A percentile compares a stretch with the other conserved stretches of the same genome.
Conservation (phyloP, 2,329 filamentous ascomycete genomes). For the Aureobasidium sp. region DNA sequence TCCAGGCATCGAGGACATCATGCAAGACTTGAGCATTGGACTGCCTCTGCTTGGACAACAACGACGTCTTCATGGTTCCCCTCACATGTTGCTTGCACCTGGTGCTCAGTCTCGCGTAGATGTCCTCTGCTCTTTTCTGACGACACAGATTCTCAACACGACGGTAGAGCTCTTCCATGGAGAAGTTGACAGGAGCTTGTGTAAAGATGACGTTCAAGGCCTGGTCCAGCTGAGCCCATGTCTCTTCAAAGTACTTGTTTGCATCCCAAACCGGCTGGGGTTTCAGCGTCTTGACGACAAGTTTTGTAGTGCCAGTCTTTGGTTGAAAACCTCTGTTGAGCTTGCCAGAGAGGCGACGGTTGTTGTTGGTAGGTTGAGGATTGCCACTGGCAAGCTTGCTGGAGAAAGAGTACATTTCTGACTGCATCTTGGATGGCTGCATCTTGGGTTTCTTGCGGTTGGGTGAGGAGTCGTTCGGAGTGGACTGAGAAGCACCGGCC, state of each 20-base stretch:
- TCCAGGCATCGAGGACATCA: conserved; percentile 59
- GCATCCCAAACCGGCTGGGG: conserved; percentile 57
- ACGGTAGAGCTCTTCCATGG: conserved; percentile 83
- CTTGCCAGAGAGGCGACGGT: background rate
- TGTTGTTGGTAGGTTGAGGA: background rate
- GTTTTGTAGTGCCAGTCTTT: conserved; percentile 69
- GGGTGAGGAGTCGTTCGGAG: background rate
- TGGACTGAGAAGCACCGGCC: background rate
- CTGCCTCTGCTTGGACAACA: conserved; percentile 51
- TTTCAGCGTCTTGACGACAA: conserved; percentile 90
- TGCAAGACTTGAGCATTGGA: conserved; percentile 60
- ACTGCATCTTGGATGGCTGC: background rate
- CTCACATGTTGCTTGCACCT: conserved; percentile 60
- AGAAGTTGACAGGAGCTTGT: conserved; percentile 53
- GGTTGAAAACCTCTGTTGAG: conserved; percentile 53
- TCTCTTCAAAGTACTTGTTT: conserved; percentile 69
- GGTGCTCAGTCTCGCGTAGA: conserved; percentile 60
- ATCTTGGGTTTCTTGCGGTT: conserved; percentile 3
- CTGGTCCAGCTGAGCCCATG: conserved; percentile 65
- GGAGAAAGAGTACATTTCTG: conserved; percentile 12
- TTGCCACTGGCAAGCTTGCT: conserved; percentile 3
- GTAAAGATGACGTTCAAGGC: conserved; percentile 70
- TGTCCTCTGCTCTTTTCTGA: conserved; percentile 60
- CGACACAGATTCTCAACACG: conserved; percentile 89
- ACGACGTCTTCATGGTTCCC: conserved; percentile 48